Conservation (phyloP, 257 asterid genomes). For the Cruciata laevipes region DNA sequence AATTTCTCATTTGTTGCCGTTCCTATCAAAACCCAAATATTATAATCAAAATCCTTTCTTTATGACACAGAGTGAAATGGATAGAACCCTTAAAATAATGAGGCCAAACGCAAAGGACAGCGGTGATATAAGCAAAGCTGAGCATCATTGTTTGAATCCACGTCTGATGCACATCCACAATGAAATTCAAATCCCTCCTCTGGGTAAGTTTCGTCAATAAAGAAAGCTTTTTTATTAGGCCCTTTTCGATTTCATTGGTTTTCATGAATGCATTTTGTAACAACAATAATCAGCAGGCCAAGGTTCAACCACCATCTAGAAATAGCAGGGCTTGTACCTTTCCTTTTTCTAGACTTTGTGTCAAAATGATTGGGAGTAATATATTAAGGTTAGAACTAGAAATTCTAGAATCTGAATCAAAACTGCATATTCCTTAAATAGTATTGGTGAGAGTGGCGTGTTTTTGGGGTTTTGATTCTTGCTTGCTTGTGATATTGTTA, state of each 20-base stretch:
- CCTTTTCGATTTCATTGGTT: constrained; percentile 12
- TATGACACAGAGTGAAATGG: constrained; percentile 22
- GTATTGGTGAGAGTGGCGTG: neutral
- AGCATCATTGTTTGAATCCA: constrained; percentile 59
- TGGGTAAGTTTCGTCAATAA: constrained; percentile 3
- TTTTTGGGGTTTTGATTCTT: neutral
- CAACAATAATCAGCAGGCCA: constrained; percentile 13
- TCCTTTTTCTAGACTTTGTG: constrained; percentile 2
- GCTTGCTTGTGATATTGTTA: neutral
- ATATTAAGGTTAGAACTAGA: constrained; percentile 8
- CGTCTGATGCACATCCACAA: constrained; percentile 41
- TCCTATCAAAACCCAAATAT: neutral
- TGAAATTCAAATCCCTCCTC: neutral
- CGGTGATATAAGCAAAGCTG: constrained; percentile 54
- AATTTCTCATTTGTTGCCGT: neutral
- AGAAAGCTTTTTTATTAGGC: neutral
- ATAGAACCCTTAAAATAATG: constrained; percentile 15
- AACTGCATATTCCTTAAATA: constrained; percentile 40
- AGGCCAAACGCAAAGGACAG: constrained; percentile 7
- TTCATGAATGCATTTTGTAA: constrained; percentile 31
- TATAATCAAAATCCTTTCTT: constrained; percentile 20
- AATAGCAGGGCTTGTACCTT: neutral
- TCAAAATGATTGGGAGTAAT: constrained; percentile 11
- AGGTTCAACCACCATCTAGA: neutral
- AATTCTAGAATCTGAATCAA: constrained; percentile 59